phyloP scores from a whole-genome alignment of 1,284 basidiomycete species.

The Mycena citricolor region DNA sequence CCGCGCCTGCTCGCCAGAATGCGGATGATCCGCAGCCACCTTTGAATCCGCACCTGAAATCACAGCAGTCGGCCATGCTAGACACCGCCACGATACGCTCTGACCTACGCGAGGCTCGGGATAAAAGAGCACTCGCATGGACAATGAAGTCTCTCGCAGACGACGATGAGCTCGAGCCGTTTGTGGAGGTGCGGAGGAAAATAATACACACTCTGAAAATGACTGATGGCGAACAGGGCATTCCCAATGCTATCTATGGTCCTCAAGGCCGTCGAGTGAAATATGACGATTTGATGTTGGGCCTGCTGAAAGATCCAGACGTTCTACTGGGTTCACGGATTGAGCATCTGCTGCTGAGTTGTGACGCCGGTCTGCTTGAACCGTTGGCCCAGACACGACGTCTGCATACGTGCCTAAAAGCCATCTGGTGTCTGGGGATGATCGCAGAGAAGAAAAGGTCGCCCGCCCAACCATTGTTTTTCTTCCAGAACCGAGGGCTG shows the following conservation, averaged over 20 bases:
- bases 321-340: conserved; percentile 17
- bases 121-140: conserved; percentile 15
- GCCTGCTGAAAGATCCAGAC: conserved; percentile 10
- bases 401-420: conserved; percentile 16
- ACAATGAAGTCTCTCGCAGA: conserved; percentile 19
- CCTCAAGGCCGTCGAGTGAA: conserved; percentile 15
- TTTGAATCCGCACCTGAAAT: neutral
- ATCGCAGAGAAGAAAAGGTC: conserved; percentile 8
- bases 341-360: conserved; percentile 21
- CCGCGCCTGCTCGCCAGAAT: neutral
- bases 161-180: conserved; percentile 17
- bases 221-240: too few species aligned
- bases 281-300: conserved; percentile 20
- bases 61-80: conserved; percentile 14
- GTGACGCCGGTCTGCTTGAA: conserved; percentile 18
- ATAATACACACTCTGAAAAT: too few species aligned
- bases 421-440: conserved; percentile 17
- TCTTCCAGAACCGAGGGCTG: conserved; percentile 4
- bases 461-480: conserved; percentile 13
- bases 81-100: conserved; percentile 9
- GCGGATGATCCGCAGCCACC: neutral
- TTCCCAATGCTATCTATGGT: too few species aligned
- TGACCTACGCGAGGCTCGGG: conserved; percentile 4
- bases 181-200: conserved; percentile 12
- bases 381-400: conserved; percentile 9